Percentiles rank a stretch among this genome's conserved stretches.
Evolutionary conservation across 371 early-diverging fungal genomes (phyloP).

Genomic region (Dichotomocladium elegans): DNA sequence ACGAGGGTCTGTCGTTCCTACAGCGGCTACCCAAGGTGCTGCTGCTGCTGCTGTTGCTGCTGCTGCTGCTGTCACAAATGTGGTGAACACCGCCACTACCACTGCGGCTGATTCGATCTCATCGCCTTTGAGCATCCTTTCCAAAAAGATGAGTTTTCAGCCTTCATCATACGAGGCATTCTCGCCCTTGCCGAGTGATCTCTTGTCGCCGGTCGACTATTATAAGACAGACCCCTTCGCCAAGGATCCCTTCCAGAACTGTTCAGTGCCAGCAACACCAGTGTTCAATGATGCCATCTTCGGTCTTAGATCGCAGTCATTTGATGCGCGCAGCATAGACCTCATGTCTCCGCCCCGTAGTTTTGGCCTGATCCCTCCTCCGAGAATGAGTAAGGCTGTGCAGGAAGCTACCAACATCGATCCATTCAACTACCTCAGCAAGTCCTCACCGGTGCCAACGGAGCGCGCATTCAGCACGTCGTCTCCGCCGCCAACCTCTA

Average conservation of each 20-base stretch:
- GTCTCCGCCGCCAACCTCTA: background rate
- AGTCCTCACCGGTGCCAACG: constrained; percentile 17
- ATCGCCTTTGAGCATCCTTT: constrained; percentile 13
- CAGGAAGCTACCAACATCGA: constrained; percentile 66
- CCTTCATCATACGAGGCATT: constrained; percentile 19
- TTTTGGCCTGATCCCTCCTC: constrained; percentile 5
- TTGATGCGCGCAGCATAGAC: constrained; percentile 21
- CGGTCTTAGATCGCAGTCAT: constrained; percentile 26
- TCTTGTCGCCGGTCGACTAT: constrained; percentile 56
- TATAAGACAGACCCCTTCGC: constrained; percentile 43
- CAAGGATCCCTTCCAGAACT: constrained; percentile 34
- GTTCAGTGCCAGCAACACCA: constrained; percentile 18
- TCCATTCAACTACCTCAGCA: constrained; percentile 60
- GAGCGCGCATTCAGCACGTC: constrained; percentile 14
- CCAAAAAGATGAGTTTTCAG: constrained; percentile 10
- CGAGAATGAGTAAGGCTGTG: constrained; percentile 1
- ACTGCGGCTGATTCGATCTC: background rate
- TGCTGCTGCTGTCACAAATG: background rate
- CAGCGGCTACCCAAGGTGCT: background rate
- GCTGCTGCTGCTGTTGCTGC: constrained; percentile 1
- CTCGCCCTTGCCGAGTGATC: constrained; percentile 56
- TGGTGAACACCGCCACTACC: background rate
- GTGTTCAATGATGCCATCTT: constrained; percentile 28
- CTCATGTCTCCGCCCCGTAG: constrained; percentile 19
- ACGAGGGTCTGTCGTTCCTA: constrained; percentile 14